phyloP scores from a whole-genome alignment of 305 asterid species.

The Nicotiana rustica region DNA sequence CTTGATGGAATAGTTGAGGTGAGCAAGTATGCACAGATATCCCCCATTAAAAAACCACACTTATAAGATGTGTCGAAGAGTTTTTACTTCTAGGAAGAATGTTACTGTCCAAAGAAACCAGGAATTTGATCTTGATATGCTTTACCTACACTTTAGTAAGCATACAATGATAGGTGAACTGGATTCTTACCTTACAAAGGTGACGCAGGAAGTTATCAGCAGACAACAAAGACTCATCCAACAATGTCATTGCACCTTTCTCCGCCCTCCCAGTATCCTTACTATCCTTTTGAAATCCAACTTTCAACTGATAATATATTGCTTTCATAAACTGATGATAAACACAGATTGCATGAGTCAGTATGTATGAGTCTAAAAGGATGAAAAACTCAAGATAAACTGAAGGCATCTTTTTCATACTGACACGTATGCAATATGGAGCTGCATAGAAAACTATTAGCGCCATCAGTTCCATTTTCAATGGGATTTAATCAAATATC shows the following conservation, averaged over 20 bases:
- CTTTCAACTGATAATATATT: constrained; percentile 73
- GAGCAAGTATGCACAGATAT: constrained; percentile 1
- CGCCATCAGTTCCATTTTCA: neutral
- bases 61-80: constrained; percentile 15
- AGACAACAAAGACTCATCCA: constrained; percentile 91
- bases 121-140: neutral
- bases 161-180: neutral
- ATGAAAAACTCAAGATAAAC: neutral
- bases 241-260: constrained; percentile 58
- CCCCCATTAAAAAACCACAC: neutral
- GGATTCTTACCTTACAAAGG: constrained; percentile 82
- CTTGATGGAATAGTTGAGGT: neutral
- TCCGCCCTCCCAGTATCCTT: constrained; percentile 50
- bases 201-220: constrained; percentile 85
- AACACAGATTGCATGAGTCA: constrained; percentile 36
- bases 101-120: constrained; percentile 6
- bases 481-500: neutral
- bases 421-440: neutral
- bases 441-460: neutral
- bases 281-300: constrained; percentile 71
- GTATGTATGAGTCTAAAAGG: neutral
- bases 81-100: constrained; percentile 18
- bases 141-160: constrained; percentile 1
- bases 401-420: neutral
- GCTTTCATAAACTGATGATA: constrained; percentile 73